Conservation (phyloP, 768 basidiomycete species). For the Tricholoma saponaceum region DNA sequence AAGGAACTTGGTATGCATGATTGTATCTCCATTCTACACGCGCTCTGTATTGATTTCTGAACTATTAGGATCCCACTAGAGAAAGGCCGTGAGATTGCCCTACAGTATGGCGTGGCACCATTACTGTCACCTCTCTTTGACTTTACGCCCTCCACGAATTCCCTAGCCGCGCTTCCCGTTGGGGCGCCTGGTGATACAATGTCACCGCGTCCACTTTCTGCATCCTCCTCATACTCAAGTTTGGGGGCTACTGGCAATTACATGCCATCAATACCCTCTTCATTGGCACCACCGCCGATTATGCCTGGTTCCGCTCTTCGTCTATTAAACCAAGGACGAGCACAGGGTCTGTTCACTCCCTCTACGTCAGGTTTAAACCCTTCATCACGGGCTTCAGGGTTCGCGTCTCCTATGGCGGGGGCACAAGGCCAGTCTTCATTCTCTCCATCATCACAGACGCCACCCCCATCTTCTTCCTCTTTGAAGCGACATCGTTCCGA, state of each 20-base stretch:
- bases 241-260: conserved; percentile 44
- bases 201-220: conserved; percentile 63
- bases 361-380: conserved; percentile 58
- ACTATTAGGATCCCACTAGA: conserved; percentile 87
- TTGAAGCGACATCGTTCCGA: conserved; percentile 66
- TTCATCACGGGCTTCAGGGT: conserved; percentile 41
- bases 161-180: conserved; percentile 65
- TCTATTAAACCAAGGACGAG: conserved; percentile 79
- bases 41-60: not conserved
- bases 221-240: conserved; percentile 63
- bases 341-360: conserved; percentile 82
- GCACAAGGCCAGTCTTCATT: conserved; percentile 49
- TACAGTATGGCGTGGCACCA: conserved; percentile 87
- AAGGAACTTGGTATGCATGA: conserved; percentile 86
- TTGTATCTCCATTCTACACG: conserved; percentile 1
- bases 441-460: conserved; percentile 42
- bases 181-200: conserved; percentile 41
- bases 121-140: conserved; percentile 90
- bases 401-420: conserved; percentile 46
- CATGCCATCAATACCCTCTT: conserved; percentile 41
- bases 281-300: conserved; percentile 76
- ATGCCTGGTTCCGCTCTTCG: conserved; percentile 85
- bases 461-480: conserved; percentile 40
- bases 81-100: conserved; percentile 87
- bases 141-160: conserved; percentile 75